Conservation (phyloP, 2,329 filamentous ascomycete genomes). For the Lasiodiplodia hormozganensis region DNA sequence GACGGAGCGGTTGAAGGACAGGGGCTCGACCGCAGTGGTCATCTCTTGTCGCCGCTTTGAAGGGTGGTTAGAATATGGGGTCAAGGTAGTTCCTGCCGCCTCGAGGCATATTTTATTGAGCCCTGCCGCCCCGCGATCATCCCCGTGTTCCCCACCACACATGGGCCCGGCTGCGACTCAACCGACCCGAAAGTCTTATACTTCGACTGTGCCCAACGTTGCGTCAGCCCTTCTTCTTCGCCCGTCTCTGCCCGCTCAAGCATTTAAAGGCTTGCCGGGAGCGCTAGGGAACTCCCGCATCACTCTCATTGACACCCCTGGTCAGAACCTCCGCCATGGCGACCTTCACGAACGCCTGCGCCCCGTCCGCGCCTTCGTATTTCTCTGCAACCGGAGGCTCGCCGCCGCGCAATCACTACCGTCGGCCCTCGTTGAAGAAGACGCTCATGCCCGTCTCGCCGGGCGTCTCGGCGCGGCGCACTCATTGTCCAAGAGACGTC, state of each 20-base stretch:
- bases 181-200: conserved; percentile 8
- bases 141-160: conserved; percentile 27
- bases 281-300: conserved; percentile 21
- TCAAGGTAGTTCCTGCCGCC: conserved; percentile 7
- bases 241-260: neutral
- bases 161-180: conserved; percentile 19
- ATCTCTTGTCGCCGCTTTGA: conserved; percentile 20
- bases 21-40: conserved; percentile 11
- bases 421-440: conserved; percentile 23
- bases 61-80: neutral
- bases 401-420: conserved; percentile 20
- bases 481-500: conserved; percentile 43
- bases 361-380: conserved; percentile 11
- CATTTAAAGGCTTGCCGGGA: conserved; percentile 20
- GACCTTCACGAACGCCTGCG: neutral
- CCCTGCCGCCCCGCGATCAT: conserved; percentile 26
- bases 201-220: conserved; percentile 17
- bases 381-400: conserved; percentile 20
- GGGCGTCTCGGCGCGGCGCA: conserved; percentile 36
- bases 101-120: conserved; percentile 20
- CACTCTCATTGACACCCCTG: conserved; percentile 11
- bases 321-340: conserved; percentile 15
- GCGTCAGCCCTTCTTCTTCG: conserved; percentile 9
- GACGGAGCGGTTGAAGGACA: conserved; percentile 12
- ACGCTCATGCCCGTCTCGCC: conserved; percentile 19